These are phyloP conservation scores for Phytophthora macrochlamydospora DNA, from an alignment of 352 stramenopile species.

Conservation along the genomic window DNA sequence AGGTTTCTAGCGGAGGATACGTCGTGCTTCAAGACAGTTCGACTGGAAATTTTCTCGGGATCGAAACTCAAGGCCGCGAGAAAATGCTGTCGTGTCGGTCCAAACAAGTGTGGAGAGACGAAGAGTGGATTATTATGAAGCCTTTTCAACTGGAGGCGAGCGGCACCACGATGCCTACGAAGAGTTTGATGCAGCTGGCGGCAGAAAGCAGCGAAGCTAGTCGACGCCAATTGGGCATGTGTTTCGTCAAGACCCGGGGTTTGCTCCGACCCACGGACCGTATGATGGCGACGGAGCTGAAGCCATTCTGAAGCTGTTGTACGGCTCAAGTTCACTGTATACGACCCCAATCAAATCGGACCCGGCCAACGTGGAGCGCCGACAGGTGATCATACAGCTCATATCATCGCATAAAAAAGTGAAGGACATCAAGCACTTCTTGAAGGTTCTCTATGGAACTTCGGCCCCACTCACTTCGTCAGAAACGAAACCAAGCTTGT, in stretches of 20 bases:
- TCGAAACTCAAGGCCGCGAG: neutral
- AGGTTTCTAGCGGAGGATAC: neutral
- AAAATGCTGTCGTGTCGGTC: neutral
- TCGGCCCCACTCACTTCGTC: too few relatives aligned
- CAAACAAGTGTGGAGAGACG: neutral
- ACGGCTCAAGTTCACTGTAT: neutral
- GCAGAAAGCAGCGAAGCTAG: neutral
- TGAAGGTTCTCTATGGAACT: slow-evolving; percentile 3
- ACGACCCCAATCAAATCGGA: neutral
- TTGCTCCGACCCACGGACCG: too few relatives aligned
- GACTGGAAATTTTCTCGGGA: neutral
- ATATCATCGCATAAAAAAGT: neutral
- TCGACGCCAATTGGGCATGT: neutral
- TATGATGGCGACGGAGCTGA: neutral
- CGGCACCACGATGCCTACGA: too few relatives aligned
- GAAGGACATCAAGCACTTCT: neutral
- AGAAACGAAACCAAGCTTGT: neutral
- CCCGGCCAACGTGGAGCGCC: slow-evolving; percentile 1
- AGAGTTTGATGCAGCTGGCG: too few relatives aligned
- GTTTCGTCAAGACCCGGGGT: neutral
- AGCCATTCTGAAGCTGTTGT: slow-evolving; percentile 4
- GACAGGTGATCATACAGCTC: slow-evolving; percentile 9
- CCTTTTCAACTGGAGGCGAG: too few relatives aligned
- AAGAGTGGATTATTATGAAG: neutral
- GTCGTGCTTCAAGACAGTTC: neutral